Percentiles rank a stretch among this genome's conserved stretches.
These are phyloP conservation scores for Penicillium rolfsii DNA, from an alignment of 2,329 filamentous ascomycete species.

Conservation along the genomic window DNA sequence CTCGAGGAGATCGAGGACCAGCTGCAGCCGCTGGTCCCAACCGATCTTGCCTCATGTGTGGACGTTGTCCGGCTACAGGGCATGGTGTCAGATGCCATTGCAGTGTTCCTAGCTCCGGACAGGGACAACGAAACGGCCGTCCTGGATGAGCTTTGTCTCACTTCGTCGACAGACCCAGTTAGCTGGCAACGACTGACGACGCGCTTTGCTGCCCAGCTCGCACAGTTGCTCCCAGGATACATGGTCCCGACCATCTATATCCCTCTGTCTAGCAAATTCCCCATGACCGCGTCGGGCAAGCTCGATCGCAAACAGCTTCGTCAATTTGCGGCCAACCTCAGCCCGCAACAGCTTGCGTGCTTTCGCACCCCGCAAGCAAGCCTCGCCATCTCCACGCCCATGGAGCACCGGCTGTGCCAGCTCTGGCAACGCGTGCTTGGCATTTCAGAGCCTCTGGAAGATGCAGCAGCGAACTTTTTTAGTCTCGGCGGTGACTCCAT, in stretches of 20 bases:
- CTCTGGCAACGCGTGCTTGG: too few relatives aligned
- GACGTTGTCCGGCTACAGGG: neutral
- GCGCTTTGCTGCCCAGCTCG: too few relatives aligned
- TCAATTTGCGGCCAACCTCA: neutral
- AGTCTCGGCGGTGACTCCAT: neutral
- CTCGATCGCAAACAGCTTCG: neutral
- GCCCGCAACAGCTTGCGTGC: slow-evolving; percentile 5
- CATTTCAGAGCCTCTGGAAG: too few relatives aligned
- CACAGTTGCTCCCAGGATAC: neutral
- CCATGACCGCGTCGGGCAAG: neutral
- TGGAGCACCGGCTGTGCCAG: too few relatives aligned
- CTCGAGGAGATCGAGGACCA: slow-evolving; percentile 34
- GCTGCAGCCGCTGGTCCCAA: slow-evolving; percentile 10
- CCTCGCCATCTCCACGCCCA: too few relatives aligned
- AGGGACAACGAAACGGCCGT: too few relatives aligned
- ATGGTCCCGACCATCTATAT: neutral
- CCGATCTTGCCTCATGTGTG: neutral
- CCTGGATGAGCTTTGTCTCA: too few relatives aligned
- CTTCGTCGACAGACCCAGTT: too few relatives aligned
- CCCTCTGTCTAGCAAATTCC: neutral
- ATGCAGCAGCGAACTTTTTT: neutral
- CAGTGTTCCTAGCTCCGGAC: too few relatives aligned
- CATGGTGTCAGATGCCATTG: too few relatives aligned
- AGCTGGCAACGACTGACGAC: too few relatives aligned
- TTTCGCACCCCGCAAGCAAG: too few relatives aligned